Evolutionary conservation across 108 stramenopile genomes (phyloP).

Genomic region (Cyclostephanos tholiformis): DNA sequence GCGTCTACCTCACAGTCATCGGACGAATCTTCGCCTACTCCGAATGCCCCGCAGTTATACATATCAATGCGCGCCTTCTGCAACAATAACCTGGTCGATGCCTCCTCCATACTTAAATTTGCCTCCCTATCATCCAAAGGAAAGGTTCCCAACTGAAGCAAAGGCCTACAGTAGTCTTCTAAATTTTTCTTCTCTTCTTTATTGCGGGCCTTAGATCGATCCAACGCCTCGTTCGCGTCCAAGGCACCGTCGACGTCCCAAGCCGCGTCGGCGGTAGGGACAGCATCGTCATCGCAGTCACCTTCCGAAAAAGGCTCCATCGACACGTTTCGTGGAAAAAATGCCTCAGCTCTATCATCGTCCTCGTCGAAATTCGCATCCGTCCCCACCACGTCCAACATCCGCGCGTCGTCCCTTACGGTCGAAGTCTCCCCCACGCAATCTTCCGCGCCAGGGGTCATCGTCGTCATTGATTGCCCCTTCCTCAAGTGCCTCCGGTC

Average conservation of each 20-base stretch:
- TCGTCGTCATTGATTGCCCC: background rate
- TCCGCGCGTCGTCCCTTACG: background rate
- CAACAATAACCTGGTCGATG: slow-evolving; percentile 30
- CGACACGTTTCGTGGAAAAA: slow-evolving; percentile 12
- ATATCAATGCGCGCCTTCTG: slow-evolving; percentile 40
- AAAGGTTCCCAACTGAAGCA: slow-evolving; percentile 20
- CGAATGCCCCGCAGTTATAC: slow-evolving; percentile 36
- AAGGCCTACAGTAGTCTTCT: slow-evolving; percentile 3
- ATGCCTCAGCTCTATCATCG: slow-evolving; percentile 6
- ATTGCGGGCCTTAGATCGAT: slow-evolving; percentile 18
- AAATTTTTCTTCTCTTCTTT: background rate
- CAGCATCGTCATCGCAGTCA: background rate
- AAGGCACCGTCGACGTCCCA: slow-evolving; percentile 23
- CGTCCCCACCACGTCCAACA: slow-evolving; percentile 6
- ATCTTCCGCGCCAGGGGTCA: background rate
- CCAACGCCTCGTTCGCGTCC: slow-evolving; percentile 6
- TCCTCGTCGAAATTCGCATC: background rate
- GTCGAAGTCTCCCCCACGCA: background rate
- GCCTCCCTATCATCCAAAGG: slow-evolving; percentile 11
- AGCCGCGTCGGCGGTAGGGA: slow-evolving; percentile 1
- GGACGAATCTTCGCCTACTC: slow-evolving; percentile 47
- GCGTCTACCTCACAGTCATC: slow-evolving; percentile 19
- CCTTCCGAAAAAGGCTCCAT: background rate
- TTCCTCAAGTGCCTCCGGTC: background rate
- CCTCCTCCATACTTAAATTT: background rate